Base-by-base conservation (phyloP, 192 early-diverging fungal genomes). In the Gigaspora rosea region DNA sequence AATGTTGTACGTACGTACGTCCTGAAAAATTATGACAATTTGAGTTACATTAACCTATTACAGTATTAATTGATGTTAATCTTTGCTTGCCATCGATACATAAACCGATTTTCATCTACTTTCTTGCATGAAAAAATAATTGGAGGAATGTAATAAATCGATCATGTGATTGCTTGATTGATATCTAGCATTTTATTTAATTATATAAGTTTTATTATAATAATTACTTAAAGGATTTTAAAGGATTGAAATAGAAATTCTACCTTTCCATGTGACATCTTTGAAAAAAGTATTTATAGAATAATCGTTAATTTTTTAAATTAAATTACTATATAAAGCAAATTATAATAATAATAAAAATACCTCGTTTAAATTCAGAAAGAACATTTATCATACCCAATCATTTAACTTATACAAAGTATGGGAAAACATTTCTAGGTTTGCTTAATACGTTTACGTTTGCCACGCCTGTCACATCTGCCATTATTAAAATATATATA, bases 121-220 rank as follows among this genome's bases (percentile, higher is more conserved):
- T 71, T 75, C 22, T 74, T 76, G 18, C 66, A 61, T 6, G 75
- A 62, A 18, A 80, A 77, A 48, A 80, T 47, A 18, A 80, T 35
- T 15, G 79, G 79, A 16, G 79, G 79, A 51, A 80, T 47, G 36
- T 80, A 80, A 62, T 62, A 80, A 80, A 51, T 80, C 79, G n/a
- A 80, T 80, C 16, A 80, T 63, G 73, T 5, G 36, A 56, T 74
- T 74, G 73, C n/a, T 74, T 74, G 9, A 57, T 74, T 74, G 9
- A 57, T 41, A 41, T 41, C 41, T 41, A 7, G 41, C 7, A 7
- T 41, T 41, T 41, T 0, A 27, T 27, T 27, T 27, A 27, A 27
- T 27, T 27, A 27, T 41, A 1, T 6, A 41, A 41, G 27, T 27
- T 27, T 7, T 41, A 7, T 41, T 41, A 2, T 41, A 41, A 41